Base-by-base conservation (phyloP, 1,284 basidiomycete species). In the Ganoderma sinense region DNA sequence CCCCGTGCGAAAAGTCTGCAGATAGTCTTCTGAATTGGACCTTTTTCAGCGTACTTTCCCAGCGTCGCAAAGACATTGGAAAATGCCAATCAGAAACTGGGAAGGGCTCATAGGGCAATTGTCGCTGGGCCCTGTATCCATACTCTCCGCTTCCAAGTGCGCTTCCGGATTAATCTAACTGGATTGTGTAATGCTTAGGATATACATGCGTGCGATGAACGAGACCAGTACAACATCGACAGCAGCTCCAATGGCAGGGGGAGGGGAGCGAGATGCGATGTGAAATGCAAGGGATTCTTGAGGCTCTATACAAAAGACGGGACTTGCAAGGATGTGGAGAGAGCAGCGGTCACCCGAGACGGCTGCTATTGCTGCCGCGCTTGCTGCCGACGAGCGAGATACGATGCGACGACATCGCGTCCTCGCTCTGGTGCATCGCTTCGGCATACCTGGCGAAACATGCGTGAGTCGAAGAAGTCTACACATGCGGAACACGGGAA, bases 351-450 rank as follows among this genome's bases (percentile, higher is more conserved):
- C 64, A 70, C 6, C 73, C 69, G 59, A 61, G 39, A 40, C 59
- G 59, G 14, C 71, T 74, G 51, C 70, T 77, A 62, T 59, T 69
- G 55, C 79, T 80, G 31, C 77, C 75, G 59, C 79, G 75, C 72
- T 78, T 78, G 69, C 74, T 77, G 29, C 76, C 69, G 29, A 72
- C 75, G 29, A 76, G 73, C 4, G 92, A 94, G 66, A 91, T 84
- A 14, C 93, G 86, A 76, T 93, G 89, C 0, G 89, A 89, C 0
- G 91, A 92, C 81, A 90, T 87, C 18, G 93, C 92, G 74, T 94
- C 93, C 79, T 91, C 91, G 66, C 91, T 94, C 75, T 91, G 86
- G 76, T 97, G 95, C 87, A 96, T 94, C 5, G 94, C 91, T 80
- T 96, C 95, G 26, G 95, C 95, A 76, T 96, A 97, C 69, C 95